These are phyloP conservation scores for Rhododendron ovatum DNA, from an alignment of 148 eudicot species.

Conservation along the genomic window DNA sequence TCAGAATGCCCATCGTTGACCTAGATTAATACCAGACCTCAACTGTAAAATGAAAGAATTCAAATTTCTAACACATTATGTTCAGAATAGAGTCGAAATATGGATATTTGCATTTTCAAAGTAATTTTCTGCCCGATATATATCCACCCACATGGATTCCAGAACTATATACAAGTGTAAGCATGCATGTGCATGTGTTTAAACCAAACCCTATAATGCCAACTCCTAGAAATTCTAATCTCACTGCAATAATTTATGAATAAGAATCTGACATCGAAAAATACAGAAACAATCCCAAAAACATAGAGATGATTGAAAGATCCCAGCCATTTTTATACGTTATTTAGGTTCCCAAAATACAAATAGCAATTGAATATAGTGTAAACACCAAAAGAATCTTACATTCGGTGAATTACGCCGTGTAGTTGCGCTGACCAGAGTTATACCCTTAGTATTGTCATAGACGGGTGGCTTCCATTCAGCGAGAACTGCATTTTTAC, in stretches of 20 bases:
- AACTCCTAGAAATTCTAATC: neutral
- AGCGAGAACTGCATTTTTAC: slow-evolving; percentile 66
- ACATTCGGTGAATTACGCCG: slow-evolving; percentile 98
- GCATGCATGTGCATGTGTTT: neutral
- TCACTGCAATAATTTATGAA: neutral
- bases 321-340: neutral
- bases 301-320: neutral
- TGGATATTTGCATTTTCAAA: neutral
- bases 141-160: neutral
- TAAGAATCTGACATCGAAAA: neutral
- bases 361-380: neutral
- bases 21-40: neutral
- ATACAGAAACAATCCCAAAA: neutral
- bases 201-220: neutral
- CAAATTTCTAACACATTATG: neutral
- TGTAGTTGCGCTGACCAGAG: slow-evolving; percentile 85
- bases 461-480: slow-evolving; percentile 99
- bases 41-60: neutral
- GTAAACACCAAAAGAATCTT: slow-evolving; percentile 24
- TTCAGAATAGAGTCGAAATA: neutral
- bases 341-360: neutral
- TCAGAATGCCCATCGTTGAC: neutral
- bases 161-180: neutral
- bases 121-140: neutral
- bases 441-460: slow-evolving; percentile 86